These are phyloP conservation scores for Fusarium bulbicola DNA, from an alignment of 2,329 filamentous ascomycete species.

Conservation along the genomic window DNA sequence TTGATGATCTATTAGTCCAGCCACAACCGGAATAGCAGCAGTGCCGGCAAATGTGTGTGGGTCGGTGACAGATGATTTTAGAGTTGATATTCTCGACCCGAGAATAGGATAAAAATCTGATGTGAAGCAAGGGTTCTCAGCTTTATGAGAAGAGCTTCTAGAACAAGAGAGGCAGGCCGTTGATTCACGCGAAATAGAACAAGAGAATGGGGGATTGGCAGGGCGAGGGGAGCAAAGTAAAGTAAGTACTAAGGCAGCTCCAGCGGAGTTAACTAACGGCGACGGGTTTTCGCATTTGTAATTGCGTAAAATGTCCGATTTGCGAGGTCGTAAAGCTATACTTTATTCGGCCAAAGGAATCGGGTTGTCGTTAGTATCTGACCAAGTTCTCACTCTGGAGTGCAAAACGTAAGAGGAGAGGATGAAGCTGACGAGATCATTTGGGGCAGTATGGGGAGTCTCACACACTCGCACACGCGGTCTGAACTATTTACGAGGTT, in stretches of 20 bases:
- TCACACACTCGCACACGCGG: background rate
- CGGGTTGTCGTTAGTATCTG: conserved; percentile 20
- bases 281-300: conserved; percentile 34
- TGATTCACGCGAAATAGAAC: conserved; percentile 13
- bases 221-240: conserved; percentile 10
- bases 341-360: conserved; percentile 15
- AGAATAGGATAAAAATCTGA: background rate
- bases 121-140: conserved; percentile 1
- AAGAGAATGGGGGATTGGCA: conserved; percentile 18
- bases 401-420: conserved; percentile 4
- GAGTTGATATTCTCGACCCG: background rate
- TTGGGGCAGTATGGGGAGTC: background rate
- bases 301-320: conserved; percentile 39
- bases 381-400: conserved; percentile 16
- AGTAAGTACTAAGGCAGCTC: conserved; percentile 1
- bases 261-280: conserved; percentile 34
- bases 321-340: conserved; percentile 24
- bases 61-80: conserved; percentile 28
- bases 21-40: conserved; percentile 36
- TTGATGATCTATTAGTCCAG: conserved; percentile 37
- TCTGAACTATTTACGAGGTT: background rate
- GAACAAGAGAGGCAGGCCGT: background rate
- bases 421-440: conserved; percentile 20
- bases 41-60: conserved; percentile 33
- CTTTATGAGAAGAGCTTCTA: conserved; percentile 1